Evolutionary conservation across 257 asterid species (phyloP).

Genomic region (Eucommia ulmoides): DNA sequence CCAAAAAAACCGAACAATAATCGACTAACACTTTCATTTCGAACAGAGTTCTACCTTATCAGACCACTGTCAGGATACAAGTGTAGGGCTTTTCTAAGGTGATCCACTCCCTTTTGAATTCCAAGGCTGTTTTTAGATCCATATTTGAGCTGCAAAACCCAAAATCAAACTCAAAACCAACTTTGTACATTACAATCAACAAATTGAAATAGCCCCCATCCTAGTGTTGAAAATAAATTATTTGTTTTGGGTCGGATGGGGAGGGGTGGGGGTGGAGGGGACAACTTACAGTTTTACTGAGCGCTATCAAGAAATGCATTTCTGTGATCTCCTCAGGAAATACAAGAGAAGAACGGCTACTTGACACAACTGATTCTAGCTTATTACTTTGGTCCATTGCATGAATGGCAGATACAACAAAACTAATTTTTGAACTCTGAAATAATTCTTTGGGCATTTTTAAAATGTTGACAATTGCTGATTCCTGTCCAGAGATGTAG

Average conservation of each 20-base stretch:
- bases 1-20: too few relatives aligned
- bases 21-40: too few relatives aligned
- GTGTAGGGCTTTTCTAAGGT: conserved; percentile 83
- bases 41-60: conserved; percentile 88
- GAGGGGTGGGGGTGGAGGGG: too few relatives aligned
- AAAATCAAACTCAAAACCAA: conserved; percentile 9
- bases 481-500: conserved; percentile 59
- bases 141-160: conserved; percentile 52
- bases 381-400: conserved; percentile 52
- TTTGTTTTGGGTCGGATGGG: too few relatives aligned
- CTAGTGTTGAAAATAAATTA: too few relatives aligned
- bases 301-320: conserved; percentile 57
- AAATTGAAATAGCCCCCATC: too few relatives aligned
- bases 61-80: conserved; percentile 60
- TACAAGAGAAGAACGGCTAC: conserved; percentile 42
- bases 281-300: conserved; percentile 68
- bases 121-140: conserved; percentile 41
- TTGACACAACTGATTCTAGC: conserved; percentile 67
- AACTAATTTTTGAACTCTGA: conserved; percentile 54
- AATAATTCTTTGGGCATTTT: conserved; percentile 70
- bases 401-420: conserved; percentile 63
- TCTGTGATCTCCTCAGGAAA: conserved; percentile 46
- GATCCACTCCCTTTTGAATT: conserved; percentile 52
- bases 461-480: conserved; percentile 55
- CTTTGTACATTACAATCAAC: too few relatives aligned